Evolutionary conservation across 1,139 yeast genomes (phyloP).

Genomic region (Saccharomyces hybrid): DNA sequence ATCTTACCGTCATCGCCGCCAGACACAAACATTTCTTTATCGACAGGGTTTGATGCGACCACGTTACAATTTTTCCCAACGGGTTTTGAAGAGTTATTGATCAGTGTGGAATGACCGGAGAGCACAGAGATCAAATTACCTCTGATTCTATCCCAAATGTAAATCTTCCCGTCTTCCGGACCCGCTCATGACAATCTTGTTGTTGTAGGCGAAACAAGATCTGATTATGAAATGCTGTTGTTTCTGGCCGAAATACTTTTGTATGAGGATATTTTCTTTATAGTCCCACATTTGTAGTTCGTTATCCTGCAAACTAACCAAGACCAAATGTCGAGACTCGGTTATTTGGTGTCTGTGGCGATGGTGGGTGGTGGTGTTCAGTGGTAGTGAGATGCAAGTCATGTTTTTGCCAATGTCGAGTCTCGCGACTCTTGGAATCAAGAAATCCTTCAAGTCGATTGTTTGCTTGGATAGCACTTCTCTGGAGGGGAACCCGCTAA

Average conservation of each 20-base stretch:
- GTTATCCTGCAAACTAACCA: constrained; percentile 66
- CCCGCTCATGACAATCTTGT: constrained; percentile 69
- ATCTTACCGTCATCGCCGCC: constrained; percentile 76
- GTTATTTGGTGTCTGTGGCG: not conserved
- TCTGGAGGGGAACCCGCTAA: constrained; percentile 19
- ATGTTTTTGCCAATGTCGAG: constrained; percentile 37
- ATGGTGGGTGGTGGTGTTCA: constrained; percentile 6
- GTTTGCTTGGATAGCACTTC: constrained; percentile 6
- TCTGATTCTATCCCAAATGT: constrained; percentile 70
- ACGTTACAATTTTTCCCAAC: constrained; percentile 29
- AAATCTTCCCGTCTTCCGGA: constrained; percentile 77
- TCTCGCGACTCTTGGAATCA: constrained; percentile 15
- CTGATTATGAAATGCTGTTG: constrained; percentile 67
- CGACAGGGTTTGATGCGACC: constrained; percentile 63
- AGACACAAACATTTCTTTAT: constrained; percentile 60
- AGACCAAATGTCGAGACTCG: constrained; percentile 29
- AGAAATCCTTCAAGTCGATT: not conserved
- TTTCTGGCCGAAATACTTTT: constrained; percentile 63
- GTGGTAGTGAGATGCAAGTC: constrained; percentile 43
- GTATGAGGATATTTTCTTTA: constrained; percentile 41
- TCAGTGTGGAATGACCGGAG: constrained; percentile 46
- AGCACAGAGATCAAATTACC: constrained; percentile 61
- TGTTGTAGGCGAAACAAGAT: constrained; percentile 69
- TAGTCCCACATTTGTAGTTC: constrained; percentile 77
- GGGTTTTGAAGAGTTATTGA: constrained; percentile 11